These are phyloP conservation scores for Sugiyamaella sp. DNA, from an alignment of 1,139 yeast species.

Conservation along the genomic window DNA sequence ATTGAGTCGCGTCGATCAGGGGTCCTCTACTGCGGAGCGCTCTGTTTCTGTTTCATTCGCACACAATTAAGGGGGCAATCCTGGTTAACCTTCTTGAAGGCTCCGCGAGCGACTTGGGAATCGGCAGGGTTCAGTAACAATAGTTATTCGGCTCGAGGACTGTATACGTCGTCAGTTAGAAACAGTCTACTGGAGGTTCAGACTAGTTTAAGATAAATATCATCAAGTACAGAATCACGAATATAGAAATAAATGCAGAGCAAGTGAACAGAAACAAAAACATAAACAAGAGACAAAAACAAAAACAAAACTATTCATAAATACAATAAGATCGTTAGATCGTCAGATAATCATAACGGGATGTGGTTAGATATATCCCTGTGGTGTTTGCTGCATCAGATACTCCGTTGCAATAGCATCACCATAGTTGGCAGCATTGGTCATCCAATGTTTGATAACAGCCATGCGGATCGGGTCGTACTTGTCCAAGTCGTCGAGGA, in stretches of 20 bases:
- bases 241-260: neutral
- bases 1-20: neutral
- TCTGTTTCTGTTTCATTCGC: too few species aligned
- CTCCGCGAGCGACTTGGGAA: too few species aligned
- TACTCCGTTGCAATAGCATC: slow-evolving; percentile 41
- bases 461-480: slow-evolving; percentile 41
- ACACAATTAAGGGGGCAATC: too few species aligned
- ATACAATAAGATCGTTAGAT: neutral
- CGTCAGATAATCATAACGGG: neutral
- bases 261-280: neutral
- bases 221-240: neutral
- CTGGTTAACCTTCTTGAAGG: too few species aligned
- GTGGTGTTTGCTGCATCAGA: slow-evolving; percentile 31
- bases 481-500: slow-evolving; percentile 36
- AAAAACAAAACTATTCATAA: neutral
- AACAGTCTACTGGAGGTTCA: too few species aligned
- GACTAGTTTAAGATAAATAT: too few species aligned
- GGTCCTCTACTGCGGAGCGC: too few species aligned
- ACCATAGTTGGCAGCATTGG: slow-evolving; percentile 38
- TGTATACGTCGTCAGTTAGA: too few species aligned
- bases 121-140: too few species aligned
- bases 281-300: neutral
- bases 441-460: slow-evolving; percentile 40
- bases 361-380: slow-evolving; percentile 19
- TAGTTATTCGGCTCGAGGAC: too few species aligned